Percentiles rank a stretch among this genome's conserved stretches.
These are phyloP conservation scores for Annulohypoxylon bovei DNA, from an alignment of 495 filamentous ascomycete genomes.

Conservation along the genomic window DNA sequence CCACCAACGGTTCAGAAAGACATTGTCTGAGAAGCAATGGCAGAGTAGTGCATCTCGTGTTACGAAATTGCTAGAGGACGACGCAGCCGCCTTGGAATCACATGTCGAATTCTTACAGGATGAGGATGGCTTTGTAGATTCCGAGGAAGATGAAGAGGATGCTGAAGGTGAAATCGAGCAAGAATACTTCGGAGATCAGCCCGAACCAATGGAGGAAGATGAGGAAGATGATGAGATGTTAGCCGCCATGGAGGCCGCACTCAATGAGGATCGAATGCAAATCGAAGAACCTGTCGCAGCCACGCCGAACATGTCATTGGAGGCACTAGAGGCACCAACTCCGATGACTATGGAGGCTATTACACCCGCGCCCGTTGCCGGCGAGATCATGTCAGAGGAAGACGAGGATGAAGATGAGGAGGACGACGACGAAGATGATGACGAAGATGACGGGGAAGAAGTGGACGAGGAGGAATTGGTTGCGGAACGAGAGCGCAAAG, in stretches of 20 bases:
- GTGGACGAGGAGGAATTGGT: conserved; percentile 59
- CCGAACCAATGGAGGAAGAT: conserved; percentile 30
- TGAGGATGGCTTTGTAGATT: conserved; percentile 56
- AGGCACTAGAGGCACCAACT: conserved; percentile 47
- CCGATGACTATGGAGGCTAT: conserved; percentile 50
- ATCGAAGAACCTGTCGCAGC: conserved; percentile 40
- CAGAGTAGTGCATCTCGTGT: conserved; percentile 88
- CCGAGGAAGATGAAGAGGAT: conserved; percentile 64
- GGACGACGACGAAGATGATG: conserved; percentile 54
- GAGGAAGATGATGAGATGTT: conserved; percentile 51
- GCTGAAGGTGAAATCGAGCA: conserved; percentile 64
- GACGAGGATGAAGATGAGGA: conserved; percentile 62
- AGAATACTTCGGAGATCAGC: conserved; percentile 51
- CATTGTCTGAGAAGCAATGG: conserved; percentile 83
- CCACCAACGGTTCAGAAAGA: conserved; percentile 85
- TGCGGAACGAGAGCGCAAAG: conserved; percentile 47
- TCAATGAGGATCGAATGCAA: conserved; percentile 48
- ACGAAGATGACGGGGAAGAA: conserved; percentile 59
- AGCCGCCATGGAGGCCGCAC: conserved; percentile 53
- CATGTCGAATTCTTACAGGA: conserved; percentile 61
- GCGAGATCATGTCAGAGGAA: conserved; percentile 54
- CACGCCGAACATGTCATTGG: conserved; percentile 49
- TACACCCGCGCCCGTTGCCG: conserved; percentile 43
- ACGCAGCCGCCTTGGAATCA: conserved; percentile 61
- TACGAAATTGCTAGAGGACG: conserved; percentile 75